Evolutionary conservation across 2,329 filamentous ascomycete species (phyloP).

Genomic region (Neofusicoccum laricinum): DNA sequence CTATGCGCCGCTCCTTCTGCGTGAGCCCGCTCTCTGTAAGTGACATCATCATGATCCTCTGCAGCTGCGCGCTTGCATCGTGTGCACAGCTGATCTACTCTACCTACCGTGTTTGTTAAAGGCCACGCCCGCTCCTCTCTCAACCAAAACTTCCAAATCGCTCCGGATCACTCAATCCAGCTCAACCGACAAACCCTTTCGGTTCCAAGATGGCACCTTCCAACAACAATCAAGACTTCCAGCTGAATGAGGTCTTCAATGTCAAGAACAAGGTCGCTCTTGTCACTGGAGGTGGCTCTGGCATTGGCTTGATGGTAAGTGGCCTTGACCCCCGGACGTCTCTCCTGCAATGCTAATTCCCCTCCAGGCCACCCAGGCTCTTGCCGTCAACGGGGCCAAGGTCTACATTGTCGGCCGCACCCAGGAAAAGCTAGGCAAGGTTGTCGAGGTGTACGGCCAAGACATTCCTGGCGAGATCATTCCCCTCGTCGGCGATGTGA

Average conservation of each 20-base stretch:
- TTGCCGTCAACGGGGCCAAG: slow-evolving; percentile 47
- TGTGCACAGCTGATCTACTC: too few relatives aligned
- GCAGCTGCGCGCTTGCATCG: background rate
- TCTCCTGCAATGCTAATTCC: background rate
- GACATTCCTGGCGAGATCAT: slow-evolving; percentile 47
- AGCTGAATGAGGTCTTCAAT: slow-evolving; percentile 33
- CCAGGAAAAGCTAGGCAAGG: slow-evolving; percentile 47
- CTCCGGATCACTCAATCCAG: background rate
- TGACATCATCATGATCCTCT: slow-evolving; percentile 2
- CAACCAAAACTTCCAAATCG: background rate
- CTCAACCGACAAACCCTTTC: background rate
- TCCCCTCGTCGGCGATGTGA: slow-evolving; percentile 44
- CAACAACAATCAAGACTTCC: slow-evolving; percentile 31
- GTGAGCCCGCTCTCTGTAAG: background rate
- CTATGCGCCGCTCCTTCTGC: background rate
- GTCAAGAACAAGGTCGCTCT: slow-evolving; percentile 41
- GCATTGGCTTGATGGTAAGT: slow-evolving; percentile 45
- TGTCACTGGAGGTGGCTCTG: slow-evolving; percentile 45
- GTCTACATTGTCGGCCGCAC: slow-evolving; percentile 50
- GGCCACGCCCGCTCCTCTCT: background rate
- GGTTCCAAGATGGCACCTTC: slow-evolving; percentile 28
- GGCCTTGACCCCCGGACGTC: background rate
- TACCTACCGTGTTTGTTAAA: background rate
- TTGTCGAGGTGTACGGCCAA: slow-evolving; percentile 43
- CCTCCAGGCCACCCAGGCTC: slow-evolving; percentile 38